Conservation (phyloP, 352 stramenopile species). For the Pythium sp. region DNA sequence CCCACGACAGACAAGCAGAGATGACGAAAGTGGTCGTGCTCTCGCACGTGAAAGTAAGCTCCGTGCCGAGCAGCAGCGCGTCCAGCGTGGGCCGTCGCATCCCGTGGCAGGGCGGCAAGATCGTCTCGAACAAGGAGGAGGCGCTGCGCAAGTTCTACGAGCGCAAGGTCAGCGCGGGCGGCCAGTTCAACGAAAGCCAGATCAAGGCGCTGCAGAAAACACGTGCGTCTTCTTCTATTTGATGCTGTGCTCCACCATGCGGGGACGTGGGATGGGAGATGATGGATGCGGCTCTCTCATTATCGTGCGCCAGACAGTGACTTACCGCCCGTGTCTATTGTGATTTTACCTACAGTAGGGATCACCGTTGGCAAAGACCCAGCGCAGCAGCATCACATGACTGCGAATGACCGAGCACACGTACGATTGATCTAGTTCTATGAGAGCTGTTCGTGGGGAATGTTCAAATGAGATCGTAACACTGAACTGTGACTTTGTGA, state of each 20-base stretch:
- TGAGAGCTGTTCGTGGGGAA: no score
- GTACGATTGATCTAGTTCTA: background rate
- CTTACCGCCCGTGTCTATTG: background rate
- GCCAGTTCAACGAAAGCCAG: constrained; percentile 46
- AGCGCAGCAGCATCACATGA: constrained; percentile 15
- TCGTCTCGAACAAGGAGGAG: constrained; percentile 84
- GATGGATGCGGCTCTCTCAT: background rate
- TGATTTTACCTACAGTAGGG: constrained; percentile 15
- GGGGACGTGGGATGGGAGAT: background rate
- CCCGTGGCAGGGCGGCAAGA: constrained; percentile 76
- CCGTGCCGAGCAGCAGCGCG: constrained; percentile 18
- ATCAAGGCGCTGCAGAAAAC: constrained; percentile 40
- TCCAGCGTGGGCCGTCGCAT: constrained; percentile 35
- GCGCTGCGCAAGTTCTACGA: constrained; percentile 84
- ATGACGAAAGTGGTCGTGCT: constrained; percentile 48
- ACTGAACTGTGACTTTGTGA: background rate
- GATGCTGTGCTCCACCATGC: background rate
- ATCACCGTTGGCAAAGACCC: constrained; percentile 20
- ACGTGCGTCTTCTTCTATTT: constrained; percentile 28
- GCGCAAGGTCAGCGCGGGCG: constrained; percentile 56
- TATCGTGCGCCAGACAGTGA: background rate
- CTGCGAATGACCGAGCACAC: constrained; percentile 9
- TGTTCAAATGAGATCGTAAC: no score
- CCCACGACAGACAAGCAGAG: background rate
- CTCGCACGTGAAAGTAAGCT: constrained; percentile 68